Conservation (phyloP, 192 early-diverging fungal genomes). For the Backusella sp. region DNA sequence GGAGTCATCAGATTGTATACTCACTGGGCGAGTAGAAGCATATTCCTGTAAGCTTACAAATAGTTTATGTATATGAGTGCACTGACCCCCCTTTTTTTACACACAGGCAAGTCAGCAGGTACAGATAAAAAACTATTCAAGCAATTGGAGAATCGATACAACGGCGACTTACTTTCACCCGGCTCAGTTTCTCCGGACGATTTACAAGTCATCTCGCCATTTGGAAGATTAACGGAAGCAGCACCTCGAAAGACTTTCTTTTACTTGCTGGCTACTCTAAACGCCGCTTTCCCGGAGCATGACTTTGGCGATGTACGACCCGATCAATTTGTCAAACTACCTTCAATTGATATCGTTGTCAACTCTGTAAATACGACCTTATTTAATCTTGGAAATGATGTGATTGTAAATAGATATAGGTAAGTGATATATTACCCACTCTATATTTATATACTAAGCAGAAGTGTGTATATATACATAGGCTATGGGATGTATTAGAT, state of each 20-base stretch:
- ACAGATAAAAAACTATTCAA: conserved; percentile 91
- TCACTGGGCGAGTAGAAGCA: conserved; percentile 85
- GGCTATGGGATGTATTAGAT: conserved; percentile 89
- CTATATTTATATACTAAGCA: no score
- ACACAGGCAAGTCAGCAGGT: conserved; percentile 86
- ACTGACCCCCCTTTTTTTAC: not conserved
- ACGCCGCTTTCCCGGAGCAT: conserved; percentile 95
- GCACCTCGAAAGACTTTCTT: conserved; percentile 88
- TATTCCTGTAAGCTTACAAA: conserved; percentile 80
- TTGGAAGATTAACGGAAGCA: conserved; percentile 85
- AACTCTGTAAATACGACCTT: conserved; percentile 87
- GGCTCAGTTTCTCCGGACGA: conserved; percentile 66
- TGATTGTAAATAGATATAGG: conserved; percentile 49
- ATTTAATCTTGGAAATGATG: conserved; percentile 76
- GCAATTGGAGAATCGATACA: conserved; percentile 84
- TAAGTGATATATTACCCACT: not conserved
- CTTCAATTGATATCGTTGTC: conserved; percentile 66
- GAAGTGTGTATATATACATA: conserved; percentile 29
- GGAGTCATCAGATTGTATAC: conserved; percentile 80
- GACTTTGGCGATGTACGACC: conserved; percentile 91
- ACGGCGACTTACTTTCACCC: conserved; percentile 58
- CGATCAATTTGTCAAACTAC: conserved; percentile 76
- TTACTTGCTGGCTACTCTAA: conserved; percentile 93
- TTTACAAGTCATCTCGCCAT: conserved; percentile 73
- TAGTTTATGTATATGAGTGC: not conserved